A percentile compares a stretch with the other conserved stretches of the same genome.
Evolutionary conservation across 2,329 filamentous ascomycete species (phyloP).

Genomic region (Hypoxylon sp.): DNA sequence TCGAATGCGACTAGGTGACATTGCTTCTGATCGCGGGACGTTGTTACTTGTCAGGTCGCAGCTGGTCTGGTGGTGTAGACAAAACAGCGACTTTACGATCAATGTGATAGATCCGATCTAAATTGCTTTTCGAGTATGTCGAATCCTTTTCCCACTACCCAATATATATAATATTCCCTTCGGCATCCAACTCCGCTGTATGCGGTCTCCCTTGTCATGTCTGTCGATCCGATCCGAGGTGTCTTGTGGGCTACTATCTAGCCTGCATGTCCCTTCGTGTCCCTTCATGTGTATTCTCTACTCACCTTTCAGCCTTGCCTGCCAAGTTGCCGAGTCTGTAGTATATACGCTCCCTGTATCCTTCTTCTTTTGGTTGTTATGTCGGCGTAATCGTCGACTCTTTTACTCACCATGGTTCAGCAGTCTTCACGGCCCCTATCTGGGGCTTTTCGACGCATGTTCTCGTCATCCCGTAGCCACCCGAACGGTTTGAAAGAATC

Average conservation of each 20-base stretch:
- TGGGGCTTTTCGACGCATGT: slow-evolving; percentile 33
- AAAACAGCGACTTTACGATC: background rate
- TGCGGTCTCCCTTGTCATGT: background rate
- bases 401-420: slow-evolving; percentile 40
- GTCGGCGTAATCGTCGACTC: background rate
- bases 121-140: slow-evolving; percentile 19
- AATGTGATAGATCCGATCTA: background rate
- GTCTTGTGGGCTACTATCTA: background rate
- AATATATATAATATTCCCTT: background rate
- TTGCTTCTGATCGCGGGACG: slow-evolving; percentile 19
- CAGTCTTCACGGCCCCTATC: slow-evolving; percentile 26
- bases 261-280: slow-evolving; percentile 13
- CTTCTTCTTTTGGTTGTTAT: slow-evolving; percentile 6
- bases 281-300: slow-evolving; percentile 15
- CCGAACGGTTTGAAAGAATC: slow-evolving; percentile 16
- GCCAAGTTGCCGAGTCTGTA: slow-evolving; percentile 5
- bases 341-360: slow-evolving; percentile 9
- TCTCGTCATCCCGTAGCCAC: slow-evolving; percentile 31
- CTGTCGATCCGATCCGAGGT: background rate
- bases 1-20: background rate
- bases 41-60: slow-evolving; percentile 6
- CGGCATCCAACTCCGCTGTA: background rate
- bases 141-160: slow-evolving; percentile 10
- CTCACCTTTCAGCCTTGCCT: background rate
- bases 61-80: background rate